phyloP scores from a whole-genome alignment of 1,284 basidiomycete genomes.

The Apiotrichum akiyoshidainum region DNA sequence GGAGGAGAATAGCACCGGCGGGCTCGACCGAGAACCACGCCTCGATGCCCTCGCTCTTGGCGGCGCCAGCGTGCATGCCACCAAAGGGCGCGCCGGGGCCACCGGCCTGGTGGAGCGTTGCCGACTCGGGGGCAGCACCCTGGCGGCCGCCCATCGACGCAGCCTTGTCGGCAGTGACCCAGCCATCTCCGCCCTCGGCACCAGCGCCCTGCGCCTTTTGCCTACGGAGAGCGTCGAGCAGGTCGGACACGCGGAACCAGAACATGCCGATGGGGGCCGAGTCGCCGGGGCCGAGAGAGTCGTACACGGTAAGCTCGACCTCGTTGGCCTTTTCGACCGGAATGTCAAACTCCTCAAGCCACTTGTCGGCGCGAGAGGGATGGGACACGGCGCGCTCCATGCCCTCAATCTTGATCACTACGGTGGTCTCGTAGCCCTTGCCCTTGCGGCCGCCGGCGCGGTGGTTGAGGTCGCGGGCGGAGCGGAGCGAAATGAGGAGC shows the following conservation, averaged over 20 bases:
- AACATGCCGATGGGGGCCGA: slow-evolving; percentile 90
- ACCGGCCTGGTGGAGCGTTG: slow-evolving; percentile 32
- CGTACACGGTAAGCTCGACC: slow-evolving; percentile 94
- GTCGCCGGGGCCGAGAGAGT: slow-evolving; percentile 75
- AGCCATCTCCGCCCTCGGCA: slow-evolving; percentile 69
- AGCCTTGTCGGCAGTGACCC: slow-evolving; percentile 75
- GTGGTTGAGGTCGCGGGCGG: slow-evolving; percentile 92
- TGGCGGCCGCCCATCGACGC: slow-evolving; percentile 43
- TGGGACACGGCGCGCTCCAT: slow-evolving; percentile 89
- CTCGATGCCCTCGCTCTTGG: slow-evolving; percentile 73
- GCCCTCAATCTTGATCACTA: slow-evolving; percentile 95
- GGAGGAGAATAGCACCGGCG: slow-evolving; percentile 83
- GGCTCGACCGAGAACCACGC: slow-evolving; percentile 98
- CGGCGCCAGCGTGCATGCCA: slow-evolving; percentile 24
- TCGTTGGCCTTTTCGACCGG: slow-evolving; percentile 97
- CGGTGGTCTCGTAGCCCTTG: slow-evolving; percentile 80
- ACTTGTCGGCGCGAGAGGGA: slow-evolving; percentile 87
- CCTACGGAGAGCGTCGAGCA: slow-evolving; percentile 88
- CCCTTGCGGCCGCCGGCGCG: slow-evolving; percentile 74
- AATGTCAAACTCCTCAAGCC: slow-evolving; percentile 97
- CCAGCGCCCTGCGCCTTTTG: slow-evolving; percentile 81
- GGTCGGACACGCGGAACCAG: slow-evolving; percentile 92
- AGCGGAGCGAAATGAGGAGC: slow-evolving; percentile 80
- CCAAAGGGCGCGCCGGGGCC: slow-evolving; percentile 7
- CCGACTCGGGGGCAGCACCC: slow-evolving; percentile 34